phyloP scores from a whole-genome alignment of 805 yeast species.

The Zygoascus ofunaensis region DNA sequence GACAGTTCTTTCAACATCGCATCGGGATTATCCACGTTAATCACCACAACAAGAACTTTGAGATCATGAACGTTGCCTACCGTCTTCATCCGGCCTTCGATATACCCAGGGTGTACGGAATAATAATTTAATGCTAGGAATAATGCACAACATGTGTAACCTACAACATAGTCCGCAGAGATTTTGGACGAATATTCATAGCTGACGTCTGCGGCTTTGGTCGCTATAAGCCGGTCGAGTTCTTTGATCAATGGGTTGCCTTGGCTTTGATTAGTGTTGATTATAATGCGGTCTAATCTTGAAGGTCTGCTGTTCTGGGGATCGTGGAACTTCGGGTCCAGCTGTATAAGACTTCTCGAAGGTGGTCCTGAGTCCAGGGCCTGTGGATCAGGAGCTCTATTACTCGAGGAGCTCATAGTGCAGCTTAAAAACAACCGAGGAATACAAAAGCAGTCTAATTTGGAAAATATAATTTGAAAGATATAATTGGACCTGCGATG shows the following conservation, averaged over 20 bases:
- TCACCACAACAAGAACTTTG: slow-evolving; percentile 28
- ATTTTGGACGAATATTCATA: slow-evolving; percentile 19
- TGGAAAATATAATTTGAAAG: no score
- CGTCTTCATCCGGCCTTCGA: slow-evolving; percentile 28
- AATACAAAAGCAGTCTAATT: no score
- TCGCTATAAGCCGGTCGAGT: background rate
- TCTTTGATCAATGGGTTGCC: slow-evolving; percentile 3
- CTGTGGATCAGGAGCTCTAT: background rate
- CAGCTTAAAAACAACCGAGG: no score
- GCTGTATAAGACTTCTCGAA: background rate
- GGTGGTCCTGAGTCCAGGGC: background rate
- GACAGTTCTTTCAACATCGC: slow-evolving; percentile 29
- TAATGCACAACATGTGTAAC: slow-evolving; percentile 28
- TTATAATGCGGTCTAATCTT: slow-evolving; percentile 1
- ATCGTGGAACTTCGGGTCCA: background rate
- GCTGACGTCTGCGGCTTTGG: slow-evolving; percentile 13
- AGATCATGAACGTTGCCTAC: slow-evolving; percentile 25
- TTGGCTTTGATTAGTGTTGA: background rate
- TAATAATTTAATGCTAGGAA: slow-evolving; percentile 30
- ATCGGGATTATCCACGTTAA: slow-evolving; percentile 32
- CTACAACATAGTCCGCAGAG: slow-evolving; percentile 31
- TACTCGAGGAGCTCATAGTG: background rate
- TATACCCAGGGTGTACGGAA: slow-evolving; percentile 34
- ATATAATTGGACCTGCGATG: no score
- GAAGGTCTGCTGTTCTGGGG: background rate